Evolutionary conservation across 108 stramenopile genomes (phyloP).

Genomic region (Nitzschia sp.): DNA sequence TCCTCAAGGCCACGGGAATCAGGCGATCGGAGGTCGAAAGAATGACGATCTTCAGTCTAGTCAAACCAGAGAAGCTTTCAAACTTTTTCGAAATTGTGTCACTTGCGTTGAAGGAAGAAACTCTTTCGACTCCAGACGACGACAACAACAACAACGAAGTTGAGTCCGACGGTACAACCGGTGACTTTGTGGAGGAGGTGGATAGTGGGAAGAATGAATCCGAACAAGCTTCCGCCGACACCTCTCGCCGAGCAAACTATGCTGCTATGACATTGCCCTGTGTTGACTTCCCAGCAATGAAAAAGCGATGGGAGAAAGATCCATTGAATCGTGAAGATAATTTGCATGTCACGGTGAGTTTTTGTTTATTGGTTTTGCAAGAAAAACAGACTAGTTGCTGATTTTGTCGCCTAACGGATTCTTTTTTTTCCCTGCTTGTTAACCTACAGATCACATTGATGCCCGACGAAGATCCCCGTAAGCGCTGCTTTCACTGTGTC

Average conservation of each 20-base stretch:
- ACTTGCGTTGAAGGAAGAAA: conserved; percentile 39
- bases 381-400: neutral
- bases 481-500: conserved; percentile 79
- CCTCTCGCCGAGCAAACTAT: conserved; percentile 21
- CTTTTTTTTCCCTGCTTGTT: neutral
- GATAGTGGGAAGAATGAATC: neutral
- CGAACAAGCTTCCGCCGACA: neutral
- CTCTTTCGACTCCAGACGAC: too few relatives aligned
- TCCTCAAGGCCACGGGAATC: conserved; percentile 62
- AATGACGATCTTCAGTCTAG: conserved; percentile 79
- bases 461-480: conserved; percentile 62
- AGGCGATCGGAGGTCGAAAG: conserved; percentile 49
- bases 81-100: conserved; percentile 82
- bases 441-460: conserved; percentile 57
- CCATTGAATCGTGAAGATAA: neutral
- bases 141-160: neutral
- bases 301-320: conserved; percentile 10
- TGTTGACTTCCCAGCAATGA: conserved; percentile 37
- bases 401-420: neutral
- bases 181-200: neutral
- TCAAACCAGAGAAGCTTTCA: conserved; percentile 66
- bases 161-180: neutral
- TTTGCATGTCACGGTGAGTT: conserved; percentile 27
- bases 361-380: too few relatives aligned
- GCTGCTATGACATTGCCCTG: conserved; percentile 51